These are phyloP conservation scores for Termitomyces sp. DNA, from an alignment of 768 basidiomycete genomes.

Conservation along the genomic window DNA sequence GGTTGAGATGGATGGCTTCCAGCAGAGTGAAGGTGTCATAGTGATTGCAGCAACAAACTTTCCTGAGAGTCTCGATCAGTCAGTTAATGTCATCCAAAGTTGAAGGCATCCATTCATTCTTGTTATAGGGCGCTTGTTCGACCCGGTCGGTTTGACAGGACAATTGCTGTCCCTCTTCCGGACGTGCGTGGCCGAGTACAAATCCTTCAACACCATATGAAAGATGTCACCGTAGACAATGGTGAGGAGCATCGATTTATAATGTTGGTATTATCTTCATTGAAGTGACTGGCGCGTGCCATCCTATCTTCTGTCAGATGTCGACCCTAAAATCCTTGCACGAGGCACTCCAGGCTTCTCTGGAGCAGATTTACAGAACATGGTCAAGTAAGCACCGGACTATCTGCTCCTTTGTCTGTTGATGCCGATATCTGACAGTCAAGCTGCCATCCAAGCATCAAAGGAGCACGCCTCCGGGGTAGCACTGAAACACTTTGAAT, in stretches of 20 bases:
- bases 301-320: slow-evolving; percentile 37
- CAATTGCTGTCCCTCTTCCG: slow-evolving; percentile 89
- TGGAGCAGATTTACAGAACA: slow-evolving; percentile 94
- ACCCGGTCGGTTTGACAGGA: slow-evolving; percentile 94
- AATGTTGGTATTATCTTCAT: background rate
- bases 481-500: slow-evolving; percentile 82
- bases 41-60: slow-evolving; percentile 98
- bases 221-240: slow-evolving; percentile 58
- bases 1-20: slow-evolving; percentile 97
- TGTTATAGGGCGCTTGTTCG: slow-evolving; percentile 78
- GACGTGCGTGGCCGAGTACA: slow-evolving; percentile 93
- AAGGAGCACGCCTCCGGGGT: slow-evolving; percentile 77
- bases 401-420: background rate
- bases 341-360: slow-evolving; percentile 95
- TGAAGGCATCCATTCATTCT: slow-evolving; percentile 5
- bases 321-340: slow-evolving; percentile 85
- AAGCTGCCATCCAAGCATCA: slow-evolving; percentile 94
- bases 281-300: slow-evolving; percentile 10
- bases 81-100: slow-evolving; percentile 22
- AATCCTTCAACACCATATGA: slow-evolving; percentile 90
- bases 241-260: slow-evolving; percentile 29
- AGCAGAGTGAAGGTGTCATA: slow-evolving; percentile 89
- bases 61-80: slow-evolving; percentile 90
- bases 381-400: slow-evolving; percentile 75
- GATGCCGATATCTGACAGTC: slow-evolving; percentile 30